A percentile compares a stretch with the other conserved stretches of the same genome.
Conservation (phyloP, 306 rosid species). For the Myrica gale region DNA sequence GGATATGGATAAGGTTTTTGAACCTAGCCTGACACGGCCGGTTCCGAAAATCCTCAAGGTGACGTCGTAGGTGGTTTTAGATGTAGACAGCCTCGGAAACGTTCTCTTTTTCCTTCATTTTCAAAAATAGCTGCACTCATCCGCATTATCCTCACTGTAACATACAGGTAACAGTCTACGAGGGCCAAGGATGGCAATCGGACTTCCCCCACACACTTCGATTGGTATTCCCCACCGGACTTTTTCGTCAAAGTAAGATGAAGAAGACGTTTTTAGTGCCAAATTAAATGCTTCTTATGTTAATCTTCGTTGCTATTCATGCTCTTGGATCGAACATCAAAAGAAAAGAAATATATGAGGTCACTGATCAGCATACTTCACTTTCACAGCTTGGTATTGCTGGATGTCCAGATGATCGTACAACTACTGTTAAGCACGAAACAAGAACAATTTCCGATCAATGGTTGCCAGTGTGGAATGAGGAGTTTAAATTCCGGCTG, state of each 20-base stretch:
- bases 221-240: constrained; percentile 80
- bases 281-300: not conserved
- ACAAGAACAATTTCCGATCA: constrained; percentile 58
- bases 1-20: constrained; percentile 20
- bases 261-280: not conserved
- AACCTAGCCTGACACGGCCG: constrained; percentile 24
- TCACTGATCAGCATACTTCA: not conserved
- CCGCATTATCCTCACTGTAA: constrained; percentile 4
- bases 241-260: constrained; percentile 49
- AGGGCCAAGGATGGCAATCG: constrained; percentile 83
- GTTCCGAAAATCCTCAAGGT: constrained; percentile 44
- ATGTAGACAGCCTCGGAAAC: not conserved
- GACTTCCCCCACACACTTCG: constrained; percentile 67
- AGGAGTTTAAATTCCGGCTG: constrained; percentile 47
- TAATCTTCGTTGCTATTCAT: too few relatives aligned
- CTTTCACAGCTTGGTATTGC: constrained; percentile 53
- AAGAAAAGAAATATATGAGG: not conserved
- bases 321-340: not conserved
- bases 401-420: constrained; percentile 49
- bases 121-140: not conserved
- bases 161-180: constrained; percentile 58
- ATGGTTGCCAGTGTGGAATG: constrained; percentile 77
- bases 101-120: not conserved
- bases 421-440: not conserved
- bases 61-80: not conserved